Percentiles rank a stretch among this genome's conserved stretches.
Conservation (phyloP, 192 early-diverging fungal genomes). For the Kickxella alabastrina region DNA sequence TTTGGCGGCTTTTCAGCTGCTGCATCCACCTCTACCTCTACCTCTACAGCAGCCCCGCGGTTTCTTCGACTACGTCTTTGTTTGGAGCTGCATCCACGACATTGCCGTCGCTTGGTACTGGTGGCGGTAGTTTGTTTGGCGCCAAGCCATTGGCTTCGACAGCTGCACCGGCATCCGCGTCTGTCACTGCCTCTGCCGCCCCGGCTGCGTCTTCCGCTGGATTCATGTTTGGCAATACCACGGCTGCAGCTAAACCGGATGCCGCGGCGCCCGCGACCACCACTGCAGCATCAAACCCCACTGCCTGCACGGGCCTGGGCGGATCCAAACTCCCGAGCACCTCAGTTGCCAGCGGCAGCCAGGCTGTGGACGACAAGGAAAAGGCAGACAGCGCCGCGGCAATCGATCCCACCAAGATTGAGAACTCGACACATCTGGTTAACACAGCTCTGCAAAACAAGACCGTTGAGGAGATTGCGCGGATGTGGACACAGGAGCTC, state of each 20-base stretch:
- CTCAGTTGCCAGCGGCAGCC: constrained; percentile 26
- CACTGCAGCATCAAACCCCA: constrained; percentile 38
- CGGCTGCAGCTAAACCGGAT: constrained; percentile 34
- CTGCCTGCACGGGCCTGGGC: constrained; percentile 39
- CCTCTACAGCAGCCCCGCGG: constrained; percentile 11
- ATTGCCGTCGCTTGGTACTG: constrained; percentile 12
- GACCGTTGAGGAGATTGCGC: constrained; percentile 87
- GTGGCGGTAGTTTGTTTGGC: constrained; percentile 14
- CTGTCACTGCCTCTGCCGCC: constrained; percentile 2
- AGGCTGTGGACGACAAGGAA: constrained; percentile 27
- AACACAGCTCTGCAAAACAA: constrained; percentile 53
- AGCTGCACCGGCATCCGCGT: not conserved
- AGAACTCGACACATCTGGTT: constrained; percentile 53
- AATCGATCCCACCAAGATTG: constrained; percentile 23
- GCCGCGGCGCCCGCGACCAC: constrained; percentile 38
- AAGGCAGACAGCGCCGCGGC: constrained; percentile 5
- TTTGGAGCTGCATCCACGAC: constrained; percentile 10
- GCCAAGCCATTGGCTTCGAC: not conserved
- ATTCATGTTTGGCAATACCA: constrained; percentile 17
- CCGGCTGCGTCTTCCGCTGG: constrained; percentile 26
- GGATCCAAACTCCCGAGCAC: constrained; percentile 42
- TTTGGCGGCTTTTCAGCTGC: constrained; percentile 8
- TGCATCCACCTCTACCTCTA: constrained; percentile 9
- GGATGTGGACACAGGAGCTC: constrained; percentile 85
- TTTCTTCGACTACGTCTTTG: constrained; percentile 5